Evolutionary conservation across 1,139 yeast genomes (phyloP).

Genomic region (Blastobotrys serpentis): DNA sequence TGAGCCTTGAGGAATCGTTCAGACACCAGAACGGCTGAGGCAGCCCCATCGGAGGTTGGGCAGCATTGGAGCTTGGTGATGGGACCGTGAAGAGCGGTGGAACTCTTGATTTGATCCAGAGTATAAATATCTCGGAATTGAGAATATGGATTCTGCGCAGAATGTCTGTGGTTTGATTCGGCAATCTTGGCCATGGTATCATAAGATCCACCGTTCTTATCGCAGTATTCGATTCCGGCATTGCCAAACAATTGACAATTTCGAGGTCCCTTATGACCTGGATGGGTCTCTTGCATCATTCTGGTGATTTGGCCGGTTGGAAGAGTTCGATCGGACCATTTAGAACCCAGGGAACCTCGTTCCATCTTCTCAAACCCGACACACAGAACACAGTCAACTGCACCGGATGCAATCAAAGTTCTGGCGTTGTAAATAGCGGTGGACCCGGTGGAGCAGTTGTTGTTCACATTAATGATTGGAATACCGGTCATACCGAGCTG

Average conservation of each 20-base stretch:
- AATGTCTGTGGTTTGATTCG: constrained; percentile 32
- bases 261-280: constrained; percentile 24
- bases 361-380: constrained; percentile 37
- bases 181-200: constrained; percentile 33
- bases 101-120: constrained; percentile 31
- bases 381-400: constrained; percentile 33
- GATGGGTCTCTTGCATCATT: constrained; percentile 27
- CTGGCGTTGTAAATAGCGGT: constrained; percentile 33
- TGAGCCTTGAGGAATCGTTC: constrained; percentile 61
- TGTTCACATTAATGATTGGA: constrained; percentile 35
- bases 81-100: constrained; percentile 32
- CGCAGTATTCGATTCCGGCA: constrained; percentile 34
- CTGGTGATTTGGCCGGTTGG: constrained; percentile 29
- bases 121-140: constrained; percentile 33
- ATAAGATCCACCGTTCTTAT: constrained; percentile 26
- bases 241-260: constrained; percentile 36
- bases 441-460: constrained; percentile 37
- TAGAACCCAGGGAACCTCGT: constrained; percentile 32
- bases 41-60: constrained; percentile 68
- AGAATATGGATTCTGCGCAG: constrained; percentile 35
- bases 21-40: constrained; percentile 74
- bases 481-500: constrained; percentile 38
- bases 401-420: constrained; percentile 29
- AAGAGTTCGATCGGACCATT: constrained; percentile 30
- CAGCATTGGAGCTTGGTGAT: constrained; percentile 36